phyloP scores from a whole-genome alignment of 2,329 filamentous ascomycete species.

The Macrophomina phaseolina region DNA sequence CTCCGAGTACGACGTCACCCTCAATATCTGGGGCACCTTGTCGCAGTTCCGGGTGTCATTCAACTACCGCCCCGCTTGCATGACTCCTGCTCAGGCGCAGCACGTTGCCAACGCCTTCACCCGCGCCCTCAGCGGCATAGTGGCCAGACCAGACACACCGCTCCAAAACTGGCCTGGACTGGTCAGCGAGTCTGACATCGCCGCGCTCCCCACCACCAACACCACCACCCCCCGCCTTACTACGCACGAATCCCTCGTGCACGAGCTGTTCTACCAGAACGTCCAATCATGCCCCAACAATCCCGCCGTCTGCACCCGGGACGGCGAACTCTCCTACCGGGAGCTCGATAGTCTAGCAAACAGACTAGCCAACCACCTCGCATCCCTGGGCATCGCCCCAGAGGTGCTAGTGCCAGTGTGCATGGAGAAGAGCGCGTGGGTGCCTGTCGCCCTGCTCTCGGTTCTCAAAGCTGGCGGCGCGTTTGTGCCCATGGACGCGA shows the following conservation, averaged over 20 bases:
- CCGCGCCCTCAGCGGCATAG: slow-evolving; percentile 22
- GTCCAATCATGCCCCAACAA: slow-evolving; percentile 33
- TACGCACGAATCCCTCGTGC: slow-evolving; percentile 30
- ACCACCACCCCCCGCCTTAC: background rate
- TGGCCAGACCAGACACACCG: slow-evolving; percentile 36
- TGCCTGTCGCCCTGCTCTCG: slow-evolving; percentile 44
- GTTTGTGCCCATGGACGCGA: slow-evolving; percentile 7
- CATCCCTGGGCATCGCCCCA: slow-evolving; percentile 39
- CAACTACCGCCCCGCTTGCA: slow-evolving; percentile 23
- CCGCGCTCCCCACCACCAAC: slow-evolving; percentile 11
- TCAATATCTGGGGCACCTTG: slow-evolving; percentile 36
- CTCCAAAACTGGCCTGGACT: slow-evolving; percentile 53
- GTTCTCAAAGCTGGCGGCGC: slow-evolving; percentile 43
- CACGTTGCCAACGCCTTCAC: slow-evolving; percentile 26
- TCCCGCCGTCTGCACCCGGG: slow-evolving; percentile 41
- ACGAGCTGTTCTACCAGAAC: background rate
- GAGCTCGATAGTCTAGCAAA: slow-evolving; percentile 38
- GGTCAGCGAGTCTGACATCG: slow-evolving; percentile 22
- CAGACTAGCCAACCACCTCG: slow-evolving; percentile 39
- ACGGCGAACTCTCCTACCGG: slow-evolving; percentile 41
- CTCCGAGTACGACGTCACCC: slow-evolving; percentile 27
- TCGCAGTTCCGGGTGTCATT: slow-evolving; percentile 26
- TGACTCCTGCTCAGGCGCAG: slow-evolving; percentile 7
- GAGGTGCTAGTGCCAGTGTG: slow-evolving; percentile 44
- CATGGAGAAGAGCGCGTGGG: slow-evolving; percentile 47